phyloP scores from a whole-genome alignment of 495 filamentous ascomycete genomes.

The Daldinia vernicosa region DNA sequence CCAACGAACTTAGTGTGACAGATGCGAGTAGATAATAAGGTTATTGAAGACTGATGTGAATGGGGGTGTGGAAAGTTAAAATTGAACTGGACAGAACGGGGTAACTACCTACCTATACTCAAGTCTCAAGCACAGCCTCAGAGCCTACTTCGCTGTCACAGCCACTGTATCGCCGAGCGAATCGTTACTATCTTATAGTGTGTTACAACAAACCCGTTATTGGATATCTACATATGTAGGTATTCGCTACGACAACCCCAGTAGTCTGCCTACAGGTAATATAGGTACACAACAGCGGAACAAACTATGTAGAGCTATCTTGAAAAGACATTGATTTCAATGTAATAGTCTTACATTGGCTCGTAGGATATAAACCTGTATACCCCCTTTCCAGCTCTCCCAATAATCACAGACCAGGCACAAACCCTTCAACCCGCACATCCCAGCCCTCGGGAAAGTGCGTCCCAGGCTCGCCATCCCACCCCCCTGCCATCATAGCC shows the following conservation, averaged over 20 bases:
- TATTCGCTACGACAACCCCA: too few species aligned
- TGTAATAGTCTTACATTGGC: background rate
- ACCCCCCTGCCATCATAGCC: constrained; percentile 65
- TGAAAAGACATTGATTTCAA: background rate
- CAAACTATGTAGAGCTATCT: background rate
- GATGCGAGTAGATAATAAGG: background rate
- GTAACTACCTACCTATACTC: too few species aligned
- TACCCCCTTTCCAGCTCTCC: background rate
- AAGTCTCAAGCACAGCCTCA: background rate
- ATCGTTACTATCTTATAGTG: background rate
- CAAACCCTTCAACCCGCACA: constrained; percentile 58
- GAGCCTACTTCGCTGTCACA: background rate
- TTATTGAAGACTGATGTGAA: background rate
- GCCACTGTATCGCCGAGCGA: background rate
- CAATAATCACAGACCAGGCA: constrained; percentile 41
- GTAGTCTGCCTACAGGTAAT: too few species aligned
- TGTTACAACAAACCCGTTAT: background rate
- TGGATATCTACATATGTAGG: too few species aligned
- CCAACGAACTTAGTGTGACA: background rate
- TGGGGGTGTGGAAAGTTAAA: background rate
- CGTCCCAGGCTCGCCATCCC: constrained; percentile 56
- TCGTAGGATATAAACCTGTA: background rate
- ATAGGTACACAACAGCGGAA: background rate
- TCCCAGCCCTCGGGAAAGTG: constrained; percentile 58
- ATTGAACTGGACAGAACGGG: background rate